Evolutionary conservation across 192 early-diverging fungal genomes (phyloP), one percentile per base, ranked within the genome.

Genomic region (Allomyces macrogynus): DNA sequence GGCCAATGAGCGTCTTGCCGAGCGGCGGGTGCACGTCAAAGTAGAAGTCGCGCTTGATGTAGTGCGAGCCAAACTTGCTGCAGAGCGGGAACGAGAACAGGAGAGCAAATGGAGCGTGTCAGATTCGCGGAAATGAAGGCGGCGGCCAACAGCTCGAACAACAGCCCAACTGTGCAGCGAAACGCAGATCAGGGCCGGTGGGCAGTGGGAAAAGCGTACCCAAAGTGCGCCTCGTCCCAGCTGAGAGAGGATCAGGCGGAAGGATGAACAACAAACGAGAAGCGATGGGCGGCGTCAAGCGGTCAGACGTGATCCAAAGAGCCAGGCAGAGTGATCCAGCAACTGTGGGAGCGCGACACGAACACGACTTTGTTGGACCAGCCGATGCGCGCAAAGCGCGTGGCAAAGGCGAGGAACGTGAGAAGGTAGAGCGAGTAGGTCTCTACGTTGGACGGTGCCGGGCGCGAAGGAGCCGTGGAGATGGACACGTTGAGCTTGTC

Each of bases 21-120:
- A 96, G 74, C 5, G 96, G 94, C 27, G 96, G 96, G 69, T 99
- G 96, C 1, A 99, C 94, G 75, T 99, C 96, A 71, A 91, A 91
- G 69, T 96, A 99, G 68, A 96, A 99, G 57, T 89, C 87, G 24
- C 81, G 73, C 64, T 95, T 93, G 54, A 99, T 71, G 74, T 99
- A 99, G 71, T 91, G 77, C 10, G 87, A 89, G 20, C 86, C 96
- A 77, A 99, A 99, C 81, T 95, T 80, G 40, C 71, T 74, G 61
- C 23, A 23, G 27, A 5, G 3, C 26, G 66, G 66, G 11, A 60
- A 54, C 8, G 20, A 40, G 40, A 32, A 10, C 32, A 40, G 4
- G 7, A 8, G 32, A 40, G 32, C 5, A 40, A 40, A 40, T 8
- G 32, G 32, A 40, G 32, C 32, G 32, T 40, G 32, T 40, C 32